Evolutionary conservation across 192 early-diverging fungal genomes (phyloP), one percentile per base, ranked within the genome.

Genomic region (Chytriomyces sp.): DNA sequence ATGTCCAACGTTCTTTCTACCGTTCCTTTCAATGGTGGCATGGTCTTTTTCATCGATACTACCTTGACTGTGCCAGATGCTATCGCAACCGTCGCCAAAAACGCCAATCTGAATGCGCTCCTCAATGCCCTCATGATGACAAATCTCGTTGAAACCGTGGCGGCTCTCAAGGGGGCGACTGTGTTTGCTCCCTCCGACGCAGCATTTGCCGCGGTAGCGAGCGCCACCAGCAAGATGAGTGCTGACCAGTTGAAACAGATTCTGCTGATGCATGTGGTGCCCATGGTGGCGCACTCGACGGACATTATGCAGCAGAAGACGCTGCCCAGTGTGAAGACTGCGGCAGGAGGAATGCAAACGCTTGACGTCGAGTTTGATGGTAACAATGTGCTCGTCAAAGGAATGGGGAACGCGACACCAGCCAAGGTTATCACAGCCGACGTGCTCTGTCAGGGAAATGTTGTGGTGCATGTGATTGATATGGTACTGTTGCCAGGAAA

Each of bases 401-500:
- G 75, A n/a, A 57, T 58, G 36, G 84, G 78, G 30, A 77, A 82
- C 73, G 62, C 30, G 28, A 17, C 39, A 3, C 55, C 74, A 54
- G 81, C 78, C 57, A 81, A 39, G 22, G 78, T 85, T 54, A 57
- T 73, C 63, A 55, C 58, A 22, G 74, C 81, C 30, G 80, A 85
- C 55, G 44, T 49, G 44, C 69, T 83, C 31, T 53, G 81, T 4
- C 31, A 71, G 39, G 40, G 49, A 30, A 39, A 53, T 19, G 77
- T 80, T 57, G 75, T 83, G 55, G 64, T 83, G 25, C 84, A 85
- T 70, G 70, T 85, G 22, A 79, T 85, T 40, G 84, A 85, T 74
- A 64, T 62, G 4, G 84, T 85, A 22, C 59, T 85, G 41, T 39
- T 85, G 44, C 80, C 78, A 22, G 44, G 44, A 22, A 49, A 49